Base-by-base conservation (phyloP, 148 eudicot genomes). In the Fagopyrum esculentum region DNA sequence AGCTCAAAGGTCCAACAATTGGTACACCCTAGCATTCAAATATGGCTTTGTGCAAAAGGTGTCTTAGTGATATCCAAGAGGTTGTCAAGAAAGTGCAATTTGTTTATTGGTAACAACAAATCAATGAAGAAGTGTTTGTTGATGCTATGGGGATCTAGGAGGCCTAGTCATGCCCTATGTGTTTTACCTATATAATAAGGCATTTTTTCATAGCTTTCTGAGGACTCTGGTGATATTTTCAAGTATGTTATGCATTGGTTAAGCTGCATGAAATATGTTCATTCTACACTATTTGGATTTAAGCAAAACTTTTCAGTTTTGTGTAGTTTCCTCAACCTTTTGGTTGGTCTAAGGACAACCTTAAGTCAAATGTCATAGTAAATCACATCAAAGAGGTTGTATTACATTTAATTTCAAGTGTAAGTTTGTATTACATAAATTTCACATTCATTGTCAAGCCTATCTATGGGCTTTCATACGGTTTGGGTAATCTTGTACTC, bases 301-400 rank as follows among this genome's bases (percentile, higher is more conserved):
- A 75, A 81, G 77, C 97, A 87, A 74, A 83, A 74, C 78, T 87
- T 91, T 73, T 82, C 81, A 30, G 78, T 56, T 78, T 77, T 84
- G 64, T 74, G 76, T 75, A 76, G 45, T 79, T 80, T 52, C 86
- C 88, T 12, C 69, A 43, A 35, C 78, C 74, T 54, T 78, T 80
- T 80, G 72, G 69, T 77, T 44, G 71, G 69, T 69, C 17, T 45
- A 77, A 70, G 52, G 64, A 59, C 74, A 72, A 76, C 82, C 73
- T 80, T 40, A 78, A 45, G 56, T 35, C 84, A 17, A 82, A 79
- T 11, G 51, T 81, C 81, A 83, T 81, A 26, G 75, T 81, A 75
- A 84, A 84, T 80, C 87, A 86, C 75, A 81, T 89, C 72, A 85
- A 87, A 86, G 78, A 77, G 82, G 84, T 76, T 81, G 96, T 89